phyloP scores from a whole-genome alignment of 2,329 filamentous ascomycete genomes.

The Dryadomyces sulphureus region DNA sequence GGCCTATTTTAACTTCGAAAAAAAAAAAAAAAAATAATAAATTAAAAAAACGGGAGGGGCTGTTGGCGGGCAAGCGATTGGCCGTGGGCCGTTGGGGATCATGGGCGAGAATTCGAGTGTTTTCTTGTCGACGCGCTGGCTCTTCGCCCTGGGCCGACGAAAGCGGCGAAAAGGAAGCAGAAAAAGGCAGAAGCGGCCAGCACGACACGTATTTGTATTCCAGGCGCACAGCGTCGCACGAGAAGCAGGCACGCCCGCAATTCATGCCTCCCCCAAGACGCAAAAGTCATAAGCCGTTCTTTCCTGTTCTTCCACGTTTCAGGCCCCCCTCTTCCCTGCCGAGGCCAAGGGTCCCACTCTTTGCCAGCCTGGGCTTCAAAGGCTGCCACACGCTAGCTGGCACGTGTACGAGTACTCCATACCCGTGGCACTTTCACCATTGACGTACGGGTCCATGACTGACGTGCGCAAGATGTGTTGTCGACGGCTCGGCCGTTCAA shows the following conservation, averaged over 20 bases:
- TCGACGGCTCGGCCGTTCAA: too few species aligned
- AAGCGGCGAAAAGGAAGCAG: too few species aligned
- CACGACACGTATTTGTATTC: not conserved
- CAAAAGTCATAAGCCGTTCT: not conserved
- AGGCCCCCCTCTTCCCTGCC: not conserved
- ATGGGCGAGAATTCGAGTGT: too few species aligned
- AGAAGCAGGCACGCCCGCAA: not conserved
- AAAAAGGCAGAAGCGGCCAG: too few species aligned
- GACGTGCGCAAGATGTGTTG: not conserved
- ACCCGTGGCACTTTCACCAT: too few species aligned
- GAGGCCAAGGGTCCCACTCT: not conserved
- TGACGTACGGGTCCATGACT: not conserved
- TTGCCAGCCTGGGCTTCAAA: not conserved
- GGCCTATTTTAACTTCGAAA: too few species aligned
- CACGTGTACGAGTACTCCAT: not conserved
- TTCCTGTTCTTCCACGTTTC: not conserved
- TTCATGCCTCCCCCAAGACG: not conserved
- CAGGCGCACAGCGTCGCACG: not conserved
- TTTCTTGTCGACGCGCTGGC: too few species aligned
- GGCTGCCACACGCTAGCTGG: not conserved
- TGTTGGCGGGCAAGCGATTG: too few species aligned
- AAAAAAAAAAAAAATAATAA: too few species aligned
- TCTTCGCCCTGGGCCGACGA: too few species aligned
- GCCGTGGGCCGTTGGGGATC: too few species aligned
- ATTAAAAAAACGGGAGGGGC: too few species aligned